Evolutionary conservation across 2,329 filamentous ascomycete species (phyloP).

Genomic region (Colletotrichum graminicola): DNA sequence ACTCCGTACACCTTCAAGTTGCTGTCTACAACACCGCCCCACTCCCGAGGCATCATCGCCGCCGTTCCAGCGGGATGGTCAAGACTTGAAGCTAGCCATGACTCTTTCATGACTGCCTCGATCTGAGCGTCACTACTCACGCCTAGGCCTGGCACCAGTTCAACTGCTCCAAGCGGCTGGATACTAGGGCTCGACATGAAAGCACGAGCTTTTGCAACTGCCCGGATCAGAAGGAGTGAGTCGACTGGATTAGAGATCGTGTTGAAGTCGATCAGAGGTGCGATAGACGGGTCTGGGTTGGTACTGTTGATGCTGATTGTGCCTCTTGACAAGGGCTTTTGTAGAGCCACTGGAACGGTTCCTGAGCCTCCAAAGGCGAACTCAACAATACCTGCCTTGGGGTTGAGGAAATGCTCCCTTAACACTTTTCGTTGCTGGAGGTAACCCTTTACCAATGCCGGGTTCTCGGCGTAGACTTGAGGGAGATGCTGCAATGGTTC

Average conservation of each 20-base stretch:
- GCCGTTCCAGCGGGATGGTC: conserved; percentile 48
- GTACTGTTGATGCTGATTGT: conserved; percentile 45
- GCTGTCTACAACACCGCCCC: conserved; percentile 52
- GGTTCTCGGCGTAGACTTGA: conserved; percentile 41
- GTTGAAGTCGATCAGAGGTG: conserved; percentile 45
- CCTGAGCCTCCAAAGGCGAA: conserved; percentile 42
- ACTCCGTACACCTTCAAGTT: conserved; percentile 52
- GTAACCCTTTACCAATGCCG: conserved; percentile 39
- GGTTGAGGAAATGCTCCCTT: conserved; percentile 40
- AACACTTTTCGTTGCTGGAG: conserved; percentile 35
- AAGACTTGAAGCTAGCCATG: conserved; percentile 42
- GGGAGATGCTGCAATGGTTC: conserved; percentile 43
- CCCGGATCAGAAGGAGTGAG: conserved; percentile 34
- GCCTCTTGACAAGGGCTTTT: conserved; percentile 45
- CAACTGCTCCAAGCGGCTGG: conserved; percentile 35
- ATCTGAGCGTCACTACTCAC: conserved; percentile 45
- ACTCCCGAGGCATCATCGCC: conserved; percentile 50
- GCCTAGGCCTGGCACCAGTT: conserved; percentile 44
- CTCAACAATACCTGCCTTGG: conserved; percentile 43
- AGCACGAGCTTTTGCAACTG: conserved; percentile 42
- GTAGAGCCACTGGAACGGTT: conserved; percentile 41
- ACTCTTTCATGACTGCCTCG: conserved; percentile 41
- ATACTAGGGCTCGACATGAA: conserved; percentile 44
- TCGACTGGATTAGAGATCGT: conserved; percentile 44
- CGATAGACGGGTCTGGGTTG: conserved; percentile 42